Evolutionary conservation across 2,329 filamentous ascomycete species (phyloP).

Genomic region (Colletotrichum abscissum): DNA sequence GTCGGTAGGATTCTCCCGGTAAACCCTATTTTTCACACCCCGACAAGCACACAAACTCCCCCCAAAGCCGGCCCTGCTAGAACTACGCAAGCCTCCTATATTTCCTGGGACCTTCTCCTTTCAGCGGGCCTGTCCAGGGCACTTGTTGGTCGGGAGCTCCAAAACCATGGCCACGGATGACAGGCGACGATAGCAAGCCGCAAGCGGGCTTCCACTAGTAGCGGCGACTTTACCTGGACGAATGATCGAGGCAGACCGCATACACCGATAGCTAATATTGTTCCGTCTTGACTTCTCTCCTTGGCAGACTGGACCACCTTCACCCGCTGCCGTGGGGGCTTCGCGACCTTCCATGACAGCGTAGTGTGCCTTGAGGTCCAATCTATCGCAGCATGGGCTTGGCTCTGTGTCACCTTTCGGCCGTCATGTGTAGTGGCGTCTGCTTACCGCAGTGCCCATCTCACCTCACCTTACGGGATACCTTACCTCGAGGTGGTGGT

Average conservation of each 20-base stretch:
- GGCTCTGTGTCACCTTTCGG: constrained; percentile 30
- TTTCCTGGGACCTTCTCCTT: neutral
- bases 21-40: constrained; percentile 29
- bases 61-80: neutral
- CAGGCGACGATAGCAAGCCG: neutral
- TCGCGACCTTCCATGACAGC: neutral
- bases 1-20: constrained; percentile 18
- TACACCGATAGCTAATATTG: neutral
- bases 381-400: constrained; percentile 17
- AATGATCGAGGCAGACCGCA: neutral
- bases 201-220: constrained; percentile 1
- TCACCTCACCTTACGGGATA: constrained; percentile 15
- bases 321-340: constrained; percentile 19
- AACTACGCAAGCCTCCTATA: neutral
- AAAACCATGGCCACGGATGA: constrained; percentile 14
- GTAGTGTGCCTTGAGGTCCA: constrained; percentile 3
- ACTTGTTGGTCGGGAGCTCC: constrained; percentile 10
- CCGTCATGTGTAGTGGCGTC: constrained; percentile 18
- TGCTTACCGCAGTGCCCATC: neutral
- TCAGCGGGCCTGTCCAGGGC: neutral
- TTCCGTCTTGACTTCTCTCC: neutral
- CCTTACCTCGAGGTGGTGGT: neutral
- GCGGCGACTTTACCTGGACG: neutral
- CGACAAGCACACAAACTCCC: constrained; percentile 11
- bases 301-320: neutral